Base-by-base conservation (phyloP, 2,329 filamentous ascomycete genomes). In the Chaetomium sp. region DNA sequence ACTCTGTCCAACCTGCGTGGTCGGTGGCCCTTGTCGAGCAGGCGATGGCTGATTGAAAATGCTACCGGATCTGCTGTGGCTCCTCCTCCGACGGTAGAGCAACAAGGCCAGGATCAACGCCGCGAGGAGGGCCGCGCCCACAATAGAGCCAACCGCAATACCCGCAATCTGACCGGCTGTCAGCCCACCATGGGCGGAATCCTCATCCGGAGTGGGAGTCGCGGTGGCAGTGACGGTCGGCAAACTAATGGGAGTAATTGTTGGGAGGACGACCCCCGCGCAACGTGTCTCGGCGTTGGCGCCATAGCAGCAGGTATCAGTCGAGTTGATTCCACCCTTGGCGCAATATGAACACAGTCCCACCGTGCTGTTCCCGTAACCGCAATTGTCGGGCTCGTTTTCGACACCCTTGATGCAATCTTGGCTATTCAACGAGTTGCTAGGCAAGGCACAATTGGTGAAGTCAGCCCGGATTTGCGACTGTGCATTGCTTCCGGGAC, bases 271-370 rank as follows among this genome's bases (percentile, higher is more conserved):
- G n/a, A 99, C 88, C 50, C 82, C 81, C 49, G 81, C 74, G 70
- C 94, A 99, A 60, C 85, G 81, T 33, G 74, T 74, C 56, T 89
- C 81, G n/a, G 87, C 85, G 59, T 90, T 79, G 5, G 91, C 85
- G 65, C 84, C 90, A 66, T 91, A 86, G 71, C 94, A 99, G 76
- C 94, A 99, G 3, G 91, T 95, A 70, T 97, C 92, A 50, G 92
- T 97, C 8, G 90, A 87, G 71, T 97, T 97, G 60, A 86, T 82
- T 34, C 91, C 91, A 64, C 88, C 92, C 6, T 84, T 78, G 43
- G 82, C 80, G 71, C 94, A 99, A 71, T 94, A 96, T 4, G 86
- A 84, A 74, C 94, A 99, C 38, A 99, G 78, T 2, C 91, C 91
- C 54, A 85, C 70, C 6, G 79, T 83, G 69, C 81, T 86, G 61